phyloP scores from a whole-genome alignment of 768 basidiomycete genomes.

The Boletales sp. region DNA sequence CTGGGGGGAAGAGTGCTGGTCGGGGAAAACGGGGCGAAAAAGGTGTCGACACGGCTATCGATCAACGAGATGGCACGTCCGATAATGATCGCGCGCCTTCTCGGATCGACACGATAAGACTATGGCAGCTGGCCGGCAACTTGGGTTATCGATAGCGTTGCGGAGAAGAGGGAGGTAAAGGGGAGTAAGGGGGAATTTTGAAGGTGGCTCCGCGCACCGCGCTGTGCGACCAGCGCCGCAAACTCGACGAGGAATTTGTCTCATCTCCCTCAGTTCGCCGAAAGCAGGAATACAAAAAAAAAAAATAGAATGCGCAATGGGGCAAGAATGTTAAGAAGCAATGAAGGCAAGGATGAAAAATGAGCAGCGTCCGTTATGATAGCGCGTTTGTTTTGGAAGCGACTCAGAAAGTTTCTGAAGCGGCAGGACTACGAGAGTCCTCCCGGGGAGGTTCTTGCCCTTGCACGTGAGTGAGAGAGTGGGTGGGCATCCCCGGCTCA shows the following conservation, averaged over 20 bases:
- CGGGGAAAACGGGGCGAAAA: constrained; percentile 24
- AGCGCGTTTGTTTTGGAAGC: constrained; percentile 14
- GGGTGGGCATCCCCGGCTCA: constrained; percentile 44
- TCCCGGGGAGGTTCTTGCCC: constrained; percentile 62
- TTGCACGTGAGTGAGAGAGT: constrained; percentile 53
- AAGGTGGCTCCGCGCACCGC: constrained; percentile 29
- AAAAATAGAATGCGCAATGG: constrained; percentile 31
- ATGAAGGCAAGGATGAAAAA: constrained; percentile 35
- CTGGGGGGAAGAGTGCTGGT: constrained; percentile 17
- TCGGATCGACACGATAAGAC: constrained; percentile 33
- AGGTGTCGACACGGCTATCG: constrained; percentile 35
- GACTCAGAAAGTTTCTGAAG: constrained; percentile 30
- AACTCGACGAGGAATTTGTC: constrained; percentile 27
- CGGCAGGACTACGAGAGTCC: constrained; percentile 46
- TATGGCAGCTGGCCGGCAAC: constrained; percentile 35
- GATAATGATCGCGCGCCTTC: constrained; percentile 24
- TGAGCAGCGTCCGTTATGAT: constrained; percentile 26
- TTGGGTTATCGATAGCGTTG: constrained; percentile 35
- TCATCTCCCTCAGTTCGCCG: neutral
- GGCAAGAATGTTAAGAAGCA: constrained; percentile 31
- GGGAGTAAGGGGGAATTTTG: constrained; percentile 15
- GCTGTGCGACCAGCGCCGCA: constrained; percentile 32
- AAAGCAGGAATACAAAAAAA: constrained; percentile 29
- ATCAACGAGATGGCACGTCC: constrained; percentile 42
- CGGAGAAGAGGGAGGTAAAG: constrained; percentile 6